Percentiles rank a stretch among this genome's conserved stretches.
Evolutionary conservation across 257 asterid genomes (phyloP).

Genomic region (Plectranthus barbatus): DNA sequence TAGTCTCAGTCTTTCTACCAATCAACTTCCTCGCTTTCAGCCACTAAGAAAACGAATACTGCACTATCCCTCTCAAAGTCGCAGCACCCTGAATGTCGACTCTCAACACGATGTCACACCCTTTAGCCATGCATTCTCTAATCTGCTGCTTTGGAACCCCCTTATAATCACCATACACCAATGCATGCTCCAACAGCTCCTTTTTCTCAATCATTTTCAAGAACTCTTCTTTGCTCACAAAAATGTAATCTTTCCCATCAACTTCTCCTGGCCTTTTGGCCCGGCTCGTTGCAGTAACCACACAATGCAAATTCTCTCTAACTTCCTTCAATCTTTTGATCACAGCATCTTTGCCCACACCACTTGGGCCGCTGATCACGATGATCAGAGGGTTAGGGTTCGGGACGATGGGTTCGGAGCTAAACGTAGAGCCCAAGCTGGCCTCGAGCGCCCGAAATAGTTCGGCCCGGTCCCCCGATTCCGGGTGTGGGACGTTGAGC

Average conservation of each 20-base stretch:
- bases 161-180: conserved; percentile 92
- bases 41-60: conserved; percentile 64
- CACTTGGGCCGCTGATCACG: conserved; percentile 93
- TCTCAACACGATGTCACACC: conserved; percentile 71
- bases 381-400: conserved; percentile 60
- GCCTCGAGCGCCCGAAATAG: conserved; percentile 54
- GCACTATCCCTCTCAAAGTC: conserved; percentile 55
- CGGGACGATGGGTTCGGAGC: conserved; percentile 54
- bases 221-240: conserved; percentile 58
- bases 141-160: conserved; percentile 81
- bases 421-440: conserved; percentile 51
- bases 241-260: conserved; percentile 69
- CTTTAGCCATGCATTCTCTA: conserved; percentile 61
- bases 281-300: conserved; percentile 78
- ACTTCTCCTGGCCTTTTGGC: conserved; percentile 36
- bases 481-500: conserved; percentile 27
- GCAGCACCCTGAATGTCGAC: conserved; percentile 88
- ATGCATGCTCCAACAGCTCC: conserved; percentile 79
- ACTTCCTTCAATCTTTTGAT: conserved; percentile 39
- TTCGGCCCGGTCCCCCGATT: no score
- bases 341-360: conserved; percentile 89
- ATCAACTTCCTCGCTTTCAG: conserved; percentile 85
- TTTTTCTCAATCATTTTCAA: conserved; percentile 48
- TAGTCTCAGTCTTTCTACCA: conserved; percentile 65
- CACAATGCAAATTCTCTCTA: conserved; percentile 59